phyloP scores from a whole-genome alignment of 805 yeast species.

The Schizosaccharomyces japonicus region DNA sequence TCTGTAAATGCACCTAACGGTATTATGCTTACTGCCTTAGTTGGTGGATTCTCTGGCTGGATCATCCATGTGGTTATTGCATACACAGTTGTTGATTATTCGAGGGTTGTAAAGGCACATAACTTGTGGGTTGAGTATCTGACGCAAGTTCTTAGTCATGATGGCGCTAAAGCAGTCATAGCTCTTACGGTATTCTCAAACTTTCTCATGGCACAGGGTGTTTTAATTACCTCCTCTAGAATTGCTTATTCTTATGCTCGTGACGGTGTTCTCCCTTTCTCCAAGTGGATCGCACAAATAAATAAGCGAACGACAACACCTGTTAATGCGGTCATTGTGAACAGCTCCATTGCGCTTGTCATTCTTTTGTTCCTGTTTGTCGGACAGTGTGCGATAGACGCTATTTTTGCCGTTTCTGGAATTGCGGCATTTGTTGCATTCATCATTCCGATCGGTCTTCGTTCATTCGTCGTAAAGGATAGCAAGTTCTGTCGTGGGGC shows the following conservation, averaged over 20 bases:
- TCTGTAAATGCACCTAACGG: conserved; percentile 42
- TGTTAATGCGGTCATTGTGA: conserved; percentile 24
- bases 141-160: conserved; percentile 24
- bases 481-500: conserved; percentile 35
- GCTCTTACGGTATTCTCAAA: conserved; percentile 23
- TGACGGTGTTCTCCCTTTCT: conserved; percentile 41
- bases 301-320: conserved; percentile 15
- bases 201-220: conserved; percentile 30
- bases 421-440: conserved; percentile 45
- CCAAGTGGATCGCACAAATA: conserved; percentile 27
- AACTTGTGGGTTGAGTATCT: too few relatives aligned
- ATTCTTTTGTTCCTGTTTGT: conserved; percentile 35
- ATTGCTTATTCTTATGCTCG: conserved; percentile 45
- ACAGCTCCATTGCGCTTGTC: conserved; percentile 30
- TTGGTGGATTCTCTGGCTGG: conserved; percentile 28
- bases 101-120: not conserved
- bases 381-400: conserved; percentile 41
- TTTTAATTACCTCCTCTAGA: conserved; percentile 43
- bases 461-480: conserved; percentile 30
- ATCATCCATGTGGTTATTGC: conserved; percentile 35
- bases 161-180: conserved; percentile 22
- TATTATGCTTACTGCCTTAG: conserved; percentile 27
- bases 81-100: conserved; percentile 20
- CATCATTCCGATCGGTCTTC: conserved; percentile 36
- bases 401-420: conserved; percentile 52